A percentile compares a stretch with the other conserved stretches of the same genome.
Conservation (phyloP, 2,329 filamentous ascomycete species). For the Chrysosporium keratinophilum region DNA sequence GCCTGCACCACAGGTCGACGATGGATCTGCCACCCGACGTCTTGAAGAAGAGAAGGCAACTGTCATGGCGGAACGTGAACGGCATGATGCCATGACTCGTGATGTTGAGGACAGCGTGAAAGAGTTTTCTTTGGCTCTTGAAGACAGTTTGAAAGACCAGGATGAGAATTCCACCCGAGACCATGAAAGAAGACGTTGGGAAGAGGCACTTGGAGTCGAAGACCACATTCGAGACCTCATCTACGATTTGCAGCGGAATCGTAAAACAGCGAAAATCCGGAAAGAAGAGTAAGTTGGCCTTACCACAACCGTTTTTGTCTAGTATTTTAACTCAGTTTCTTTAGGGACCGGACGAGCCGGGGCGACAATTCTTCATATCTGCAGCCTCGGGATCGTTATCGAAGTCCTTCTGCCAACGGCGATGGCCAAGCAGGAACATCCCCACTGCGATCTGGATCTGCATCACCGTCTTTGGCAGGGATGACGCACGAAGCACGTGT, state of each 20-base stretch:
- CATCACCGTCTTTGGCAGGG: conserved; percentile 67
- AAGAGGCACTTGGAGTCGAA: conserved; percentile 90
- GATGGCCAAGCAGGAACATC: conserved; percentile 29
- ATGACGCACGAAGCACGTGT: conserved; percentile 88
- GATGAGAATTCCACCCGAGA: conserved; percentile 65
- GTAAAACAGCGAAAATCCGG: conserved; percentile 61
- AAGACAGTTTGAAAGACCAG: conserved; percentile 77
- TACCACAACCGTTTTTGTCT: background rate
- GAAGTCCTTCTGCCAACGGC: conserved; percentile 44
- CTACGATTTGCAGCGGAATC: conserved; percentile 83
- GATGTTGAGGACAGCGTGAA: conserved; percentile 94
- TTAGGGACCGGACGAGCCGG: conserved; percentile 8
- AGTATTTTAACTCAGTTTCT: conserved; percentile 10
- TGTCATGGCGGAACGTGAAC: conserved; percentile 74
- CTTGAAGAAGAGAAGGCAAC: conserved; percentile 80
- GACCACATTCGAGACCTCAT: conserved; percentile 97
- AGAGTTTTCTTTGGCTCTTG: conserved; percentile 73
- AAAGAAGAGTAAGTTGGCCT: conserved; percentile 45
- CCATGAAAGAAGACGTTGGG: conserved; percentile 88
- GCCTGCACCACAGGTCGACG: conserved; percentile 58
- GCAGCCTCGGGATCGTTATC: conserved; percentile 39
- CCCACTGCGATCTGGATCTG: conserved; percentile 40
- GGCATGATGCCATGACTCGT: conserved; percentile 90
- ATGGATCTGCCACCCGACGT: conserved; percentile 68
- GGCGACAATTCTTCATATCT: conserved; percentile 6